Conservation (phyloP, 495 filamentous ascomycete species). For the Aspergillus wentii region DNA sequence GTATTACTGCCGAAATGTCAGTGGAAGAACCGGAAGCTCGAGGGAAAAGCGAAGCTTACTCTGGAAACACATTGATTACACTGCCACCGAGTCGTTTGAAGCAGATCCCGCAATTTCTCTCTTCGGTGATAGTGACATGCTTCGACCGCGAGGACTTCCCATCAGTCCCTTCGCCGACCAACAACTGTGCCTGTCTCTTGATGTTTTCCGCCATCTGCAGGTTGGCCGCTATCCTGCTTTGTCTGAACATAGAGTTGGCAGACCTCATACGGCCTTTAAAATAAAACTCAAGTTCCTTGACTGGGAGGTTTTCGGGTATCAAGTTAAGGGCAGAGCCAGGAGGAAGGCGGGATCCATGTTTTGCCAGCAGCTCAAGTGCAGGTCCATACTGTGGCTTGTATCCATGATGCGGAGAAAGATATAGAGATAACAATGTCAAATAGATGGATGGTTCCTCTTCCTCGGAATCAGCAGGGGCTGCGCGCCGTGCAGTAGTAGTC, state of each 20-base stretch:
- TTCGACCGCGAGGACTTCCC: conserved; percentile 56
- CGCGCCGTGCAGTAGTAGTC: conserved; percentile 27
- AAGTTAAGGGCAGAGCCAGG: conserved; percentile 77
- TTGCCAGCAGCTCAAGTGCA: conserved; percentile 80
- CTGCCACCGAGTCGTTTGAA: conserved; percentile 87
- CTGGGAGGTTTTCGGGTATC: conserved; percentile 74
- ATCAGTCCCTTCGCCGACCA: conserved; percentile 58
- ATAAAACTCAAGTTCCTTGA: conserved; percentile 80
- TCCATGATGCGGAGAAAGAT: conserved; percentile 75
- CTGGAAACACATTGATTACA: conserved; percentile 73
- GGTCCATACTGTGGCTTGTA: conserved; percentile 70
- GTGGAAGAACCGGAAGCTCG: conserved; percentile 5
- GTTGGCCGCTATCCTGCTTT: conserved; percentile 68
- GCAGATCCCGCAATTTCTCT: conserved; percentile 85
- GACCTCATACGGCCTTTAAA: conserved; percentile 86
- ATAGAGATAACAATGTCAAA: conserved; percentile 83
- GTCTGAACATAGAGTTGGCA: conserved; percentile 75
- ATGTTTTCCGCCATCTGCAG: conserved; percentile 70
- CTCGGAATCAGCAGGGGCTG: conserved; percentile 45
- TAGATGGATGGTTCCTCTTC: conserved; percentile 71
- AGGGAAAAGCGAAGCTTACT: conserved; percentile 38
- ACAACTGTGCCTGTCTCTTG: conserved; percentile 62
- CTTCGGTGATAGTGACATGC: conserved; percentile 75
- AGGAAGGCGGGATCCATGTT: conserved; percentile 87
- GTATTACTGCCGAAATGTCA: conserved; percentile 39